A percentile compares a stretch with the other conserved stretches of the same genome.
These are phyloP conservation scores for Chalaropsis thielavioides DNA, from an alignment of 2,329 filamentous ascomycete genomes.

Conservation along the genomic window DNA sequence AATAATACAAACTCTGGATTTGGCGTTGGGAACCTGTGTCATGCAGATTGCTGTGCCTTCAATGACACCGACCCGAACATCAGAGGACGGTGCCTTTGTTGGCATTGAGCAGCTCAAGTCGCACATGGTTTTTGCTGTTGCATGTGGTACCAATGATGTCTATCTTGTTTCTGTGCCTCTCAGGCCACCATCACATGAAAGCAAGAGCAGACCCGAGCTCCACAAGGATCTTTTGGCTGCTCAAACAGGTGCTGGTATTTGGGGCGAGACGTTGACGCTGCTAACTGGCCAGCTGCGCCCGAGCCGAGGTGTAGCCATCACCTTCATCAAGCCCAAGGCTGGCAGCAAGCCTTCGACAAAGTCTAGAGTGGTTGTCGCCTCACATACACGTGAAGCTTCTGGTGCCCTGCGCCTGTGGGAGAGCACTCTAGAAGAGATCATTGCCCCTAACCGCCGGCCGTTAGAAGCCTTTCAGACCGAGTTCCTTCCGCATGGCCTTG, in stretches of 20 bases:
- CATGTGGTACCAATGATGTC: conserved; percentile 42
- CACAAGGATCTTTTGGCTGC: conserved; percentile 36
- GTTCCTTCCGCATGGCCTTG: conserved; percentile 40
- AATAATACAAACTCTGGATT: conserved; percentile 45
- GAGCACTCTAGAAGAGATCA: conserved; percentile 33
- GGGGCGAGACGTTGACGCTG: conserved; percentile 44
- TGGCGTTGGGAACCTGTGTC: conserved; percentile 43
- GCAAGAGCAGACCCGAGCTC: conserved; percentile 42
- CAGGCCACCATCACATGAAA: conserved; percentile 45
- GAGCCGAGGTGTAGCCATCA: conserved; percentile 42
- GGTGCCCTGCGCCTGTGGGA: conserved; percentile 46
- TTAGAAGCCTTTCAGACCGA: conserved; percentile 45
- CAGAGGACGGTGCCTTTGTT: conserved; percentile 36
- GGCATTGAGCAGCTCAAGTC: conserved; percentile 37
- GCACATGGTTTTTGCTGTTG: conserved; percentile 46
- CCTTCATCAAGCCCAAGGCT: conserved; percentile 29
- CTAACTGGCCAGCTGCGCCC: conserved; percentile 39
- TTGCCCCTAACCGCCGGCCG: conserved; percentile 20
- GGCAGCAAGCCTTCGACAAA: conserved; percentile 26
- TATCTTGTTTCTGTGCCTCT: conserved; percentile 46
- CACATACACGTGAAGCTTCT: conserved; percentile 44
- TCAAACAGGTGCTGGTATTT: conserved; percentile 44
- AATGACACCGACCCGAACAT: conserved; percentile 31
- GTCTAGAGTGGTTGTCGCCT: conserved; percentile 40
- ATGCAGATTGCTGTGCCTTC: conserved; percentile 43